Conservation (phyloP, 176 grass and related monocot genomes). For the Cenchrus fungigraminus region DNA sequence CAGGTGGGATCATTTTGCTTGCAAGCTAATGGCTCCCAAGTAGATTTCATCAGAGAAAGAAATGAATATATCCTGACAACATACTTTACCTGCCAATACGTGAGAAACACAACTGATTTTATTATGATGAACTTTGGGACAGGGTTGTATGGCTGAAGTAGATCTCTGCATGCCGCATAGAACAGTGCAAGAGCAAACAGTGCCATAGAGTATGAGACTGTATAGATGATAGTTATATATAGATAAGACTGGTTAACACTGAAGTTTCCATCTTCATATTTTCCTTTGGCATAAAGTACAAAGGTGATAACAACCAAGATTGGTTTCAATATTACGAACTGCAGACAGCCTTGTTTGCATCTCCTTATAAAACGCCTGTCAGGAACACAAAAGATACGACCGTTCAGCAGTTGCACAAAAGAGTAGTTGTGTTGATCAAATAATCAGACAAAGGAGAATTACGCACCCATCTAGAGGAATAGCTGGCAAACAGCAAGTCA, state of each 20-base stretch:
- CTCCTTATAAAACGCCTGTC: constrained; percentile 81
- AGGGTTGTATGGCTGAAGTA: constrained; percentile 80
- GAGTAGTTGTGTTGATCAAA: neutral
- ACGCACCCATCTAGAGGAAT: constrained; percentile 85
- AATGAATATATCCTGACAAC: neutral
- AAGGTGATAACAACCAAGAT: constrained; percentile 88
- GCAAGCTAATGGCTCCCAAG: neutral
- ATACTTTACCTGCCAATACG: constrained; percentile 83
- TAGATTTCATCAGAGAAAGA: constrained; percentile 5
- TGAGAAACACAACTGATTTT: constrained; percentile 89
- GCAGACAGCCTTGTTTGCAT: constrained; percentile 85
- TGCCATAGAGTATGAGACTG: constrained; percentile 77
- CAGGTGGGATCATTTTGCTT: neutral
- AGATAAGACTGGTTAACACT: constrained; percentile 80
- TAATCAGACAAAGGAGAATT: neutral
- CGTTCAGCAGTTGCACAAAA: neutral
- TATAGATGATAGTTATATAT: constrained; percentile 88
- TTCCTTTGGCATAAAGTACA: constrained; percentile 79
- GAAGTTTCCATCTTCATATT: constrained; percentile 86
- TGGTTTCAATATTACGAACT: constrained; percentile 90
- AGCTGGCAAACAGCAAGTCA: constrained; percentile 86
- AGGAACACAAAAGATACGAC: constrained; percentile 24
- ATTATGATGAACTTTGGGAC: constrained; percentile 92
- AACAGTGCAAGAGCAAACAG: constrained; percentile 79
- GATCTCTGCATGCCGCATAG: constrained; percentile 84